Evolutionary conservation across 768 basidiomycete genomes (phyloP), one percentile per base, ranked within the genome.

Genomic region (Harrya chromipes): DNA sequence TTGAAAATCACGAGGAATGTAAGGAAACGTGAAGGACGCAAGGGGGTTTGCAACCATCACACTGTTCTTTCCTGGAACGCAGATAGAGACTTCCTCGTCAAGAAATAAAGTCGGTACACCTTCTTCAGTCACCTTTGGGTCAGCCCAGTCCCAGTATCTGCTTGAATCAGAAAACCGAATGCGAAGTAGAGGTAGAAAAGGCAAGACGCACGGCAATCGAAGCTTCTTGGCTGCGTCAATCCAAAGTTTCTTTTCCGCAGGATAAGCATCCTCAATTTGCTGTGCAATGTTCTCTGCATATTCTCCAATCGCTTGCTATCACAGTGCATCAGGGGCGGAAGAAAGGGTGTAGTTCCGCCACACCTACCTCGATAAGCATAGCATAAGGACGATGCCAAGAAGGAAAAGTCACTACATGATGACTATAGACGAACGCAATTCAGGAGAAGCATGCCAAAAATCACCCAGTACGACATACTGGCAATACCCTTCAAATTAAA

Each of bases 101-200:
- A 52, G 58, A 29, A 64, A 52, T 5, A 66, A 43, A 33, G 61
- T 39, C 8, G 63, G 62, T 6, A 66, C 36, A 4, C 64, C 62
- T 16, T 59, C 41, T 13, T 23, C 20, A 8, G 49, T 49, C n/a
- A 62, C 55, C 44, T 38, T 47, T 14, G 50, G 54, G 21, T 54
- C 65, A 2, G 56, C 65, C 64, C 65, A 67, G 47, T 66, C 62
- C 62, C 65, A 66, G 43, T 59, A 65, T 34, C 60, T 66, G 39
- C 12, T 20, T 6, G 38, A 26, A 26, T 52, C 36, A 50, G 31
- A 6, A 10, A 39, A 38, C 13, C 8, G 6, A 27, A 27, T 4
- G 3, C 34, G 26, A 10, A 21, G 21, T n/a, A 40, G 14, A 29
- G n/a, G n/a, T 33, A 20, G 16, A 13, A 16, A 26, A 33, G 35